A percentile compares a stretch with the other conserved stretches of the same genome.
Conservation (phyloP, 805 yeast genomes). For the Kodamaea neixiangensis region DNA sequence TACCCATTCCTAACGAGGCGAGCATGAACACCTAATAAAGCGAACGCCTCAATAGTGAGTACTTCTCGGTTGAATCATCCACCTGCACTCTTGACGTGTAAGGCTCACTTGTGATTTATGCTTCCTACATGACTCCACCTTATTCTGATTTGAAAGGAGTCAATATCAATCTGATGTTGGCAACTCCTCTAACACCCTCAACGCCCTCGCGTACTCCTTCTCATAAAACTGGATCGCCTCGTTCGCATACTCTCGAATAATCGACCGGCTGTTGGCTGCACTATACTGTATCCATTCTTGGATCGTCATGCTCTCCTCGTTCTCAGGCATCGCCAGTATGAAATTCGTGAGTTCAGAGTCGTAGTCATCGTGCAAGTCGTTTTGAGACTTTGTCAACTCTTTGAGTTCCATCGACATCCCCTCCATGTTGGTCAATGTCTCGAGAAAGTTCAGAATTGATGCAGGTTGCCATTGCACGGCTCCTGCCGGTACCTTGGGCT, state of each 20-base stretch:
- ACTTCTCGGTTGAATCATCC: not conserved
- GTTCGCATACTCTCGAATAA: constrained; percentile 48
- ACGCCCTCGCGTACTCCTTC: constrained; percentile 52
- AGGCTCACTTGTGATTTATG: no score
- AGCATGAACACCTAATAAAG: not conserved
- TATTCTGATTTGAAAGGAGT: no score
- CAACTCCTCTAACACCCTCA: constrained; percentile 39
- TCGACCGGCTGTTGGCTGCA: constrained; percentile 54
- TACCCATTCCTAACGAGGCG: not conserved
- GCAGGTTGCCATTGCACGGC: constrained; percentile 14
- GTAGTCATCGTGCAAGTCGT: constrained; percentile 56
- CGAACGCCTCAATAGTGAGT: not conserved
- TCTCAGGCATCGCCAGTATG: constrained; percentile 67
- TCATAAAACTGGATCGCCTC: constrained; percentile 50
- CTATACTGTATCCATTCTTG: constrained; percentile 64
- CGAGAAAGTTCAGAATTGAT: constrained; percentile 14
- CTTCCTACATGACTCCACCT: no score
- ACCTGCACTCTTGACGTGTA: no score
- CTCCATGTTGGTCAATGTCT: constrained; percentile 29
- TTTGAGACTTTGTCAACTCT: constrained; percentile 34
- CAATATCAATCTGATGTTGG: constrained; percentile 20
- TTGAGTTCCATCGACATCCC: constrained; percentile 37
- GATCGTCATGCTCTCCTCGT: constrained; percentile 69
- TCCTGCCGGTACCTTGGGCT: not conserved
- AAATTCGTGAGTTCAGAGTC: constrained; percentile 68